phyloP scores from a whole-genome alignment of 441 rosid species.

The Populus tomentosa region DNA sequence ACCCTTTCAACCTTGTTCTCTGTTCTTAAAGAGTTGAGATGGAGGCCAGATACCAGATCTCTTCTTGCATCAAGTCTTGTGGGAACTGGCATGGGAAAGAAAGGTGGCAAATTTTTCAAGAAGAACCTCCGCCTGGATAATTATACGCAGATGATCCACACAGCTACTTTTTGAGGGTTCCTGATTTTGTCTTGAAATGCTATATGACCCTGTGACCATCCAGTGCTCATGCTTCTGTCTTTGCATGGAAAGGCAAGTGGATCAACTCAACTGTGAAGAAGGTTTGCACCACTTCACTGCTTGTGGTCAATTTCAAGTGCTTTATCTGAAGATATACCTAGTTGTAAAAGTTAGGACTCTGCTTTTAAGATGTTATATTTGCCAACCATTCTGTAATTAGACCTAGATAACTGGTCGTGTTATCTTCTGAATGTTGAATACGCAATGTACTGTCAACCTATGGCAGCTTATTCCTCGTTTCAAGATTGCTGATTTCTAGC shows the following conservation, averaged over 20 bases:
- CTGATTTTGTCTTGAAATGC: not conserved
- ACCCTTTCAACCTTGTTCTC: conserved; percentile 70
- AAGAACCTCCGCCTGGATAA: conserved; percentile 32
- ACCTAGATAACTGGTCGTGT: not conserved
- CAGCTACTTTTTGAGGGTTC: not conserved
- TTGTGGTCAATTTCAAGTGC: not conserved
- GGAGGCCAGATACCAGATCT: conserved; percentile 77
- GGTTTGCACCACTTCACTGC: not conserved
- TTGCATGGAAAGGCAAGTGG: not conserved
- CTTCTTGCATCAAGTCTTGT: conserved; percentile 51
- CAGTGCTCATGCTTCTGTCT: no score
- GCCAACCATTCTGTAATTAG: not conserved
- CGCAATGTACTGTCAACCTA: not conserved
- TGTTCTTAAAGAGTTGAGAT: conserved; percentile 66
- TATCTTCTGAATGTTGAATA: not conserved
- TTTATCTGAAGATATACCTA: not conserved
- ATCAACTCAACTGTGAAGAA: not conserved
- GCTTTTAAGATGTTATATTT: not conserved
- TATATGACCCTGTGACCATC: not conserved
- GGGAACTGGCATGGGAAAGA: conserved; percentile 70
- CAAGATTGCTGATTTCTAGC: no score
- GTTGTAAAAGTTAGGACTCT: not conserved
- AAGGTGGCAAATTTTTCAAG: conserved; percentile 71
- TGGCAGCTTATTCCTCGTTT: not conserved
- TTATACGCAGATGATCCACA: not conserved